Percentiles rank a stretch among this genome's conserved stretches.
These are phyloP conservation scores for Cladophialophora immunda DNA, from an alignment of 2,329 filamentous ascomycete genomes.

Conservation along the genomic window DNA sequence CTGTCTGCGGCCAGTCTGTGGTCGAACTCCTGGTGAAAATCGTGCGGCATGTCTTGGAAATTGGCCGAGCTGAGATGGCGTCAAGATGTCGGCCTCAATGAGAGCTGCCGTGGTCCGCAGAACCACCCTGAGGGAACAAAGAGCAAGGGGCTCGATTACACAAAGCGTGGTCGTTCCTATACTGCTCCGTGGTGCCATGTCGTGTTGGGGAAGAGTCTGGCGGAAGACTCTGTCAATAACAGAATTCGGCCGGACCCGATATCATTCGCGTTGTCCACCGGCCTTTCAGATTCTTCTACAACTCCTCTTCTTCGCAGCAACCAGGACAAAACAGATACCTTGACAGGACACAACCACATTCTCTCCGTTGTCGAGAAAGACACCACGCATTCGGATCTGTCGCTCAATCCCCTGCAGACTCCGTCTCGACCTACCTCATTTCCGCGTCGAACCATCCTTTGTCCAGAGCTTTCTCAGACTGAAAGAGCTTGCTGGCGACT, in stretches of 20 bases:
- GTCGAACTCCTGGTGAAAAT: neutral
- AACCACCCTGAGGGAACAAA: neutral
- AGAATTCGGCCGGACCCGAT: slow-evolving; percentile 18
- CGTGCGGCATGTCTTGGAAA: slow-evolving; percentile 34
- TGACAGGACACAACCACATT: neutral
- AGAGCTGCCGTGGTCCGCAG: slow-evolving; percentile 11
- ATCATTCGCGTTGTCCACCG: slow-evolving; percentile 8
- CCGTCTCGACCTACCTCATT: slow-evolving; percentile 10
- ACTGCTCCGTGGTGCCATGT: slow-evolving; percentile 15
- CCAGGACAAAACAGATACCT: slow-evolving; percentile 3
- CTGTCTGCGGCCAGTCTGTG: neutral
- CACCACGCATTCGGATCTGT: neutral
- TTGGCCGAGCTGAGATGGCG: slow-evolving; percentile 37
- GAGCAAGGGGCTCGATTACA: neutral
- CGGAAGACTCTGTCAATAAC: neutral
- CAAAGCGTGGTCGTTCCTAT: slow-evolving; percentile 14
- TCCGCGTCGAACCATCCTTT: neutral
- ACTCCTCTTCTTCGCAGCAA: slow-evolving; percentile 25
- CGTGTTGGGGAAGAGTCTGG: neutral
- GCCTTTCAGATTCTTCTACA: slow-evolving; percentile 19
- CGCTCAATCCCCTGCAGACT: neutral
- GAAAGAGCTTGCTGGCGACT: slow-evolving; percentile 1
- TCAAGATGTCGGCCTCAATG: slow-evolving; percentile 34
- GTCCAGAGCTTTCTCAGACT: neutral
- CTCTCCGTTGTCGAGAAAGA: neutral